Evolutionary conservation across 208 protist genomes (phyloP), one percentile per base, ranked within the genome.

Genomic region (Blastocrithidia nonstop): DNA sequence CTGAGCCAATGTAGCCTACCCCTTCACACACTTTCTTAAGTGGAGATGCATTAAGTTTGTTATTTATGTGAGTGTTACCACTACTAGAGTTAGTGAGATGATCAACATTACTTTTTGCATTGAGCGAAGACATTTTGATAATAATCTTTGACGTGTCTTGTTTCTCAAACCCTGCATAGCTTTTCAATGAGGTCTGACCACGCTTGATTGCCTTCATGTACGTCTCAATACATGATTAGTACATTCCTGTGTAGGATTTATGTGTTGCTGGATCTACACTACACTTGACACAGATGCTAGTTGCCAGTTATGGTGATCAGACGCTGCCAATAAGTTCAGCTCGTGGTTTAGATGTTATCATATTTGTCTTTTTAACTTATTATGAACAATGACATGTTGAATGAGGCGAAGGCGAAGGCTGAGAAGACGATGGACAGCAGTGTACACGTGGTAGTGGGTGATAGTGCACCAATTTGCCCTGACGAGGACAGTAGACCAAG

Each of bases 401-500:
- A 4, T 6, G 22, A 20, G 17, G 28, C 4, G 4, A 44, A 35
- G 16, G 45, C 13, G n/a, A n/a, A n/a, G n/a, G n/a, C n/a, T n/a
- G n/a, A n/a, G n/a, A n/a, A n/a, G n/a, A n/a, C 32, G 29, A 35
- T n/a, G 29, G 15, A 35, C 13, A 35, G 29, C 13, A 35, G 15
- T 13, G 7, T 22, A 22, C 38, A 22, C 25, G 8, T 1, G 76
- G 76, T 20, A 88, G 50, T 7, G 78, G 63, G 25, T 71, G 66
- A 11, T 69, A 65, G 31, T 73, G 38, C 6, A 62, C 36, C 11
- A 84, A 46, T 27, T 48, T 32, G 38, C 72, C 54, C 7, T 33
- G 48, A n/a, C 54, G 21, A 4, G 84, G 84, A 45, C 69, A 75
- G 66, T 88, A 93, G 20, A 93, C 80, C 50, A 93, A 66, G 56